phyloP scores from a whole-genome alignment of 2,329 filamentous ascomycete genomes.

The Alternaria dauci region DNA sequence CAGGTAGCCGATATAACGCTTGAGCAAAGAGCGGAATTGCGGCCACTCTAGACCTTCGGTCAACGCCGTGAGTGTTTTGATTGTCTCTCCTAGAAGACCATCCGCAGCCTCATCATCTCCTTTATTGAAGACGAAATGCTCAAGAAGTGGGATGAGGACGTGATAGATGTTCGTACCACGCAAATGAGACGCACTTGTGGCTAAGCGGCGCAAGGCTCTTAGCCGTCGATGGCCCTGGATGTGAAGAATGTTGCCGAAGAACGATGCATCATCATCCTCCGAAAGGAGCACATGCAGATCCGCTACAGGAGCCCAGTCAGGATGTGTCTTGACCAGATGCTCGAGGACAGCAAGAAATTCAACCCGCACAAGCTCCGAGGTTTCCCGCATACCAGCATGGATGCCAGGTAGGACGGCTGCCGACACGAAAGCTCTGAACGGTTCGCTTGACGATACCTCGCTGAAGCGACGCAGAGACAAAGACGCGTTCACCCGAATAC shows the following conservation, averaged over 20 bases:
- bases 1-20: conserved; percentile 84
- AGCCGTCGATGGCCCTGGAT: conserved; percentile 87
- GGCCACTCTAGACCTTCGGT: conserved; percentile 85
- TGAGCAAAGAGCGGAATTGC: conserved; percentile 85
- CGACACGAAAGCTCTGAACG: conserved; percentile 67
- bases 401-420: conserved; percentile 76
- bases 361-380: conserved; percentile 82
- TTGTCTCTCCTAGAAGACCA: conserved; percentile 84
- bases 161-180: conserved; percentile 81
- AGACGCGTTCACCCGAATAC: conserved; percentile 83
- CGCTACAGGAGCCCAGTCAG: conserved; percentile 73
- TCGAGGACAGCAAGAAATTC: conserved; percentile 85
- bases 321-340: conserved; percentile 75
- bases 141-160: conserved; percentile 88
- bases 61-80: conserved; percentile 78
- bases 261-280: conserved; percentile 79
- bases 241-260: conserved; percentile 92
- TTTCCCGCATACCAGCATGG: conserved; percentile 76
- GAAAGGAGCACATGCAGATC: conserved; percentile 78
- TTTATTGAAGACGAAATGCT: conserved; percentile 91
- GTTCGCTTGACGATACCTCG: conserved; percentile 60
- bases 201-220: conserved; percentile 80
- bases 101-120: conserved; percentile 79
- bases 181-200: conserved; percentile 73
- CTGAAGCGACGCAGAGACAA: conserved; percentile 82